Conservation (phyloP, 495 filamentous ascomycete species). For the Wilcoxina mikolae region DNA sequence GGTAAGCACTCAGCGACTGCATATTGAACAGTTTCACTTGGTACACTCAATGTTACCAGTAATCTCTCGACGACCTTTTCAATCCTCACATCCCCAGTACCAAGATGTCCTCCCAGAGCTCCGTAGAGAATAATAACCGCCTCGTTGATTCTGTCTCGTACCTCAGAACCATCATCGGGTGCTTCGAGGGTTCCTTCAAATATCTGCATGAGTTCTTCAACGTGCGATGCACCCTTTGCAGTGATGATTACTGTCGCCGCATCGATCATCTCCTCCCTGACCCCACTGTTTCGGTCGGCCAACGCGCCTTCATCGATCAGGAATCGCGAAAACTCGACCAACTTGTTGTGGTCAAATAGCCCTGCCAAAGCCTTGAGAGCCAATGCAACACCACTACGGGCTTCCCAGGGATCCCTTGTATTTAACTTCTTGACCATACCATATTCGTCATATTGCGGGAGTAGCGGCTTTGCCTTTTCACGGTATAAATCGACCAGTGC, state of each 20-base stretch:
- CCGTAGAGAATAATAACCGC: constrained; percentile 95
- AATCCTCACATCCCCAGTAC: constrained; percentile 65
- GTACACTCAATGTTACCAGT: constrained; percentile 73
- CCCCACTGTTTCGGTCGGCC: constrained; percentile 57
- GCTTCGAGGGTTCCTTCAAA: constrained; percentile 73
- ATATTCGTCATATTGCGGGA: constrained; percentile 72
- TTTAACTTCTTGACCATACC: constrained; percentile 84
- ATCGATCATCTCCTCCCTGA: constrained; percentile 84
- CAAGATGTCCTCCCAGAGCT: constrained; percentile 74
- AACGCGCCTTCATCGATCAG: constrained; percentile 72
- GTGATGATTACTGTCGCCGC: constrained; percentile 71
- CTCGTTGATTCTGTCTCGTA: constrained; percentile 78
- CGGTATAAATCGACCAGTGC: constrained; percentile 53
- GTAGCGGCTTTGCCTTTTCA: constrained; percentile 62
- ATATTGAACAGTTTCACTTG: constrained; percentile 93
- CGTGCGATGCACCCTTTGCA: constrained; percentile 56
- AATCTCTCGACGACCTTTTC: constrained; percentile 72
- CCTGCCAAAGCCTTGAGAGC: constrained; percentile 67
- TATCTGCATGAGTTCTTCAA: constrained; percentile 82
- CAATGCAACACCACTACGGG: constrained; percentile 69
- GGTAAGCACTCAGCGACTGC: constrained; percentile 88
- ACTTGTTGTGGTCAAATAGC: constrained; percentile 48
- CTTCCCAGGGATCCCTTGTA: constrained; percentile 75
- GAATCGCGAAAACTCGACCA: constrained; percentile 67
- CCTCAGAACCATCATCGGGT: constrained; percentile 61